Percentiles rank a stretch among this genome's conserved stretches.
These are phyloP conservation scores for Backusella westeae DNA, from an alignment of 192 early-diverging fungal species.

Conservation along the genomic window DNA sequence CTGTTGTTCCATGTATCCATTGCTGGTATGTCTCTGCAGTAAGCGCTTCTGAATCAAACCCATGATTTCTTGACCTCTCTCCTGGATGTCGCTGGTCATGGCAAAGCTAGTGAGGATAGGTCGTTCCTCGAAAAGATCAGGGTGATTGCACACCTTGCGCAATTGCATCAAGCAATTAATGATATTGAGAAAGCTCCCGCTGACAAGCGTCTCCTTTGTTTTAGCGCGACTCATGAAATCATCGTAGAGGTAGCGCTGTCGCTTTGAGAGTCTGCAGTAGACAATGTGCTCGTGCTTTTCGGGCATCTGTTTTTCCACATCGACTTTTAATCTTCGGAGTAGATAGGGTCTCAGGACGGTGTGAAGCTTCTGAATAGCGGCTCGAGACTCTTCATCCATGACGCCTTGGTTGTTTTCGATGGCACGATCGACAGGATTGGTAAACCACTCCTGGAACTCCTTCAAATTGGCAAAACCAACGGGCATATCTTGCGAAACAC, in stretches of 20 bases:
- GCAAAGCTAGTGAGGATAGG: slow-evolving; percentile 62
- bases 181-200: slow-evolving; percentile 73
- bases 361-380: slow-evolving; percentile 57
- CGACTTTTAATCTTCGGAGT: slow-evolving; percentile 60
- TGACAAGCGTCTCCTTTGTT: slow-evolving; percentile 69
- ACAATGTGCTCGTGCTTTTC: slow-evolving; percentile 51
- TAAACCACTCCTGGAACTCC: slow-evolving; percentile 87
- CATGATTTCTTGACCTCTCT: slow-evolving; percentile 20
- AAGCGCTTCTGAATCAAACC: not conserved
- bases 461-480: slow-evolving; percentile 79
- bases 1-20: not conserved
- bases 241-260: slow-evolving; percentile 72
- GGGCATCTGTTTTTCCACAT: slow-evolving; percentile 68
- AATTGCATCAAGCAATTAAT: slow-evolving; percentile 77
- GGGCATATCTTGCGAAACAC: slow-evolving; percentile 54
- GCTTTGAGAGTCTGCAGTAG: slow-evolving; percentile 51
- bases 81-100: slow-evolving; percentile 41
- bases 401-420: slow-evolving; percentile 52
- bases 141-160: slow-evolving; percentile 59
- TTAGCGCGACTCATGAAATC: slow-evolving; percentile 81
- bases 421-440: slow-evolving; percentile 79
- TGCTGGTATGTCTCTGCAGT: not conserved
- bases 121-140: slow-evolving; percentile 55
- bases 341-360: slow-evolving; percentile 64
- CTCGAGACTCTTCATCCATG: slow-evolving; percentile 50